A percentile compares a stretch with the other conserved stretches of the same genome.
These are phyloP conservation scores for Voacanga thouarsii DNA, from an alignment of 257 asterid species.

Conservation along the genomic window DNA sequence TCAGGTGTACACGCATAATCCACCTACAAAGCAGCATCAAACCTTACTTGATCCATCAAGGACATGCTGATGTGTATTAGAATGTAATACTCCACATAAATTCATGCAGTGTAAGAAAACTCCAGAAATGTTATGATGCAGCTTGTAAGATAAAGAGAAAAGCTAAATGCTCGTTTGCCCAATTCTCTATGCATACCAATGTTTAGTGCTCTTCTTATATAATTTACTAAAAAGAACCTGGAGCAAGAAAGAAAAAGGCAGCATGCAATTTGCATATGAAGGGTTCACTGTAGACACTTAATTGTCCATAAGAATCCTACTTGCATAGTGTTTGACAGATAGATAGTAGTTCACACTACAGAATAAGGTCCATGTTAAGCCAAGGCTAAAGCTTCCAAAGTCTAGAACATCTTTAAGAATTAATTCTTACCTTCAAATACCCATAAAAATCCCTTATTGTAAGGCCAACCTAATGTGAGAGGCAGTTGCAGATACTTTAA, in stretches of 20 bases:
- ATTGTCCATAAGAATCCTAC: neutral
- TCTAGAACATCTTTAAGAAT: neutral
- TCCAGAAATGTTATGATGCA: neutral
- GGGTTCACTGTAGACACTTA: neutral
- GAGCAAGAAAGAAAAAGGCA: neutral
- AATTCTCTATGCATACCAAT: neutral
- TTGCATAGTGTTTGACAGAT: neutral
- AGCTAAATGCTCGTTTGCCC: neutral
- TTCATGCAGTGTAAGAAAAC: neutral
- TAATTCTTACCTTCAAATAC: neutral
- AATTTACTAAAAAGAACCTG: neutral
- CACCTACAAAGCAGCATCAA: constrained; percentile 38
- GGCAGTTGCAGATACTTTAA: neutral
- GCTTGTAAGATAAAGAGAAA: neutral
- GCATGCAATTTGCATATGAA: neutral
- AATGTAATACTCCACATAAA: neutral
- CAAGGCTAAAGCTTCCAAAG: neutral
- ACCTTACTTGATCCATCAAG: neutral
- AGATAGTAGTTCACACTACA: neutral
- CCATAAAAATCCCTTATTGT: neutral
- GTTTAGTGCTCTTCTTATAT: neutral
- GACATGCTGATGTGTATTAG: neutral
- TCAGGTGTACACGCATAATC: constrained; percentile 81
- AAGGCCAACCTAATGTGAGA: neutral
- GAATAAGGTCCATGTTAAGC: neutral